Percentiles rank a stretch among this genome's conserved stretches.
Conservation (phyloP, 768 basidiomycete genomes). For the Stropharia rugosoannulata region DNA sequence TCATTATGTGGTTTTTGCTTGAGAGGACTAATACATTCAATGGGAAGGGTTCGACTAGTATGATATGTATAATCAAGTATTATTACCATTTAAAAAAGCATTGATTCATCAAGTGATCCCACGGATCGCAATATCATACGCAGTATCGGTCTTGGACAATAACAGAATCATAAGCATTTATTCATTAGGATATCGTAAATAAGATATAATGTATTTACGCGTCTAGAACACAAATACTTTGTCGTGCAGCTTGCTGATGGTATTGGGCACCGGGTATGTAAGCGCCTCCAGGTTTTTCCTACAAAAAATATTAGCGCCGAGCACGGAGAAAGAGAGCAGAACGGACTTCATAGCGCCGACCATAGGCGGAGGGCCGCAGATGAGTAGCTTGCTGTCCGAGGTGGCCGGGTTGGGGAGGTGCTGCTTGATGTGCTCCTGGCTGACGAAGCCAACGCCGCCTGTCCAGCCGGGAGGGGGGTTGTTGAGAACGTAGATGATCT, state of each 20-base stretch:
- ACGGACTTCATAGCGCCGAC: constrained; percentile 51
- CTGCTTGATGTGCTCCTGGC: constrained; percentile 86
- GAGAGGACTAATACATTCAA: too few relatives aligned
- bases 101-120: too few relatives aligned
- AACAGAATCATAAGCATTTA: neutral
- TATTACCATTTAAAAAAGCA: too few relatives aligned
- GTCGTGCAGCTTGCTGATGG: constrained; percentile 92
- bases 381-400: constrained; percentile 76
- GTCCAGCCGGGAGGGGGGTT: constrained; percentile 88
- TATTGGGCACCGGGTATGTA: constrained; percentile 82
- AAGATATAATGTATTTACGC: constrained; percentile 3
- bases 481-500: constrained; percentile 90
- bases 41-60: too few relatives aligned
- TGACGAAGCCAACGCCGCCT: constrained; percentile 90
- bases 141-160: too few relatives aligned
- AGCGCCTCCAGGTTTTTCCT: constrained; percentile 91
- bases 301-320: constrained; percentile 11
- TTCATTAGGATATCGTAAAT: constrained; percentile 1
- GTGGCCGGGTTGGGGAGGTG: constrained; percentile 66
- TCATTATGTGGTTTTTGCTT: too few relatives aligned
- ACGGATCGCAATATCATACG: too few relatives aligned
- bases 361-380: constrained; percentile 77
- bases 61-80: too few relatives aligned
- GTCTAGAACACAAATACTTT: constrained; percentile 60
- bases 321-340: neutral